phyloP scores from a whole-genome alignment of 257 asterid genomes.

The Haberlea rhodopensis region DNA sequence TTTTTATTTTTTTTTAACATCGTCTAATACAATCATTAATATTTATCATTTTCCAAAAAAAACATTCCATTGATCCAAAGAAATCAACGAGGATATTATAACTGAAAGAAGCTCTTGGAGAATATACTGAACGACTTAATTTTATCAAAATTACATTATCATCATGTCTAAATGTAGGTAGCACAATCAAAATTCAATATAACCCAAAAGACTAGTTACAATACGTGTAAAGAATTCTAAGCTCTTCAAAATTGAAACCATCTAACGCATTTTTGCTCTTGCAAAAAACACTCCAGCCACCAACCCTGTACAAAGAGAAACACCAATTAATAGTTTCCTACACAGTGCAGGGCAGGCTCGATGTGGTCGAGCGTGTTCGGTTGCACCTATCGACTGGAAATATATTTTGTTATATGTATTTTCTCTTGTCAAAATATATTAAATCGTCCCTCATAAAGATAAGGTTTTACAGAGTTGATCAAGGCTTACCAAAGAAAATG shows the following conservation, averaged over 20 bases:
- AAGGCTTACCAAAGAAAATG: slow-evolving; percentile 69
- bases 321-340: slow-evolving; percentile 8
- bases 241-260: slow-evolving; percentile 34
- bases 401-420: too few relatives aligned
- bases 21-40: too few relatives aligned
- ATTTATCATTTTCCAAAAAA: too few relatives aligned
- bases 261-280: slow-evolving; percentile 72
- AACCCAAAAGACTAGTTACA: slow-evolving; percentile 3
- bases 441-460: too few relatives aligned
- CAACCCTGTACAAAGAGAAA: slow-evolving; percentile 51
- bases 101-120: too few relatives aligned
- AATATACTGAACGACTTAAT: too few relatives aligned
- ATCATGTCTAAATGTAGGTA: too few relatives aligned
- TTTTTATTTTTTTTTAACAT: too few relatives aligned
- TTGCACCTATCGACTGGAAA: background rate
- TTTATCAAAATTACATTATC: too few relatives aligned
- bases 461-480: background rate
- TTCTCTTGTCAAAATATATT: too few relatives aligned
- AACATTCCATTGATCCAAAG: too few relatives aligned
- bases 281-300: slow-evolving; percentile 89
- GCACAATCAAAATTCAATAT: background rate
- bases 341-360: background rate
- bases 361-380: background rate
- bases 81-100: too few relatives aligned
- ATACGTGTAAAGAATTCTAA: slow-evolving; percentile 1